phyloP scores from a whole-genome alignment of 2,329 filamentous ascomycete genomes.

The Calonectria honghensis region DNA sequence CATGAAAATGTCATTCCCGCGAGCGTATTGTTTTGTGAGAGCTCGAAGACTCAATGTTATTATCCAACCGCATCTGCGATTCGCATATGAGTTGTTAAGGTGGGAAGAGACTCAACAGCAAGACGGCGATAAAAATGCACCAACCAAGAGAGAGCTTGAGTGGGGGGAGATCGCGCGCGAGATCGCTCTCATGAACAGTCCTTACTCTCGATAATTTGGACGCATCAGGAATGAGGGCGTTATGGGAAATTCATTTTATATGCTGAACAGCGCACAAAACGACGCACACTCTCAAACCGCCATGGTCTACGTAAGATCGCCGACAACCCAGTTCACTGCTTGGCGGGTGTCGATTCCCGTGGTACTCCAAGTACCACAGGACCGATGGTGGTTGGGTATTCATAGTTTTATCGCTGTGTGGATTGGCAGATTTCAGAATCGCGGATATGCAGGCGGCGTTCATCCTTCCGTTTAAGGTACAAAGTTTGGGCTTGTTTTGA shows the following conservation, averaged over 20 bases:
- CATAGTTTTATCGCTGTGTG: neutral
- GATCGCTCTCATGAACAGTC: constrained; percentile 96
- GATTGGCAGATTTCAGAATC: constrained; percentile 7
- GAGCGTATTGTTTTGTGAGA: constrained; percentile 96
- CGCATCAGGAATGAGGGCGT: neutral
- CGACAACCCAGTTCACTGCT: neutral
- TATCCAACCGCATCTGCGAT: constrained; percentile 96
- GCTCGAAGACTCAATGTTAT: constrained; percentile 96
- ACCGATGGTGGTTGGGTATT: neutral
- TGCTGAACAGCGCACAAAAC: too few relatives aligned
- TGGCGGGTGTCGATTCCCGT: neutral
- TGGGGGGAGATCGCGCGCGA: constrained; percentile 93
- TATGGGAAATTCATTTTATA: neutral
- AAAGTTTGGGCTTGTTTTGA: neutral
- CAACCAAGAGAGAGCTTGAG: constrained; percentile 85
- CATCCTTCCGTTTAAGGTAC: neutral
- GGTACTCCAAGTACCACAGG: neutral
- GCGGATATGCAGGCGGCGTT: constrained; percentile 16
- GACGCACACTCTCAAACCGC: neutral
- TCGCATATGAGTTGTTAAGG: constrained; percentile 95
- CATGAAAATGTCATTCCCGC: constrained; percentile 86
- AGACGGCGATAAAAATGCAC: constrained; percentile 66
- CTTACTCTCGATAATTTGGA: constrained; percentile 81
- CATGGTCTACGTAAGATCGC: neutral
- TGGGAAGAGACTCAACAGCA: constrained; percentile 89